phyloP scores from a whole-genome alignment of 2,329 filamentous ascomycete genomes.

The Mycocentrospora acerina region DNA sequence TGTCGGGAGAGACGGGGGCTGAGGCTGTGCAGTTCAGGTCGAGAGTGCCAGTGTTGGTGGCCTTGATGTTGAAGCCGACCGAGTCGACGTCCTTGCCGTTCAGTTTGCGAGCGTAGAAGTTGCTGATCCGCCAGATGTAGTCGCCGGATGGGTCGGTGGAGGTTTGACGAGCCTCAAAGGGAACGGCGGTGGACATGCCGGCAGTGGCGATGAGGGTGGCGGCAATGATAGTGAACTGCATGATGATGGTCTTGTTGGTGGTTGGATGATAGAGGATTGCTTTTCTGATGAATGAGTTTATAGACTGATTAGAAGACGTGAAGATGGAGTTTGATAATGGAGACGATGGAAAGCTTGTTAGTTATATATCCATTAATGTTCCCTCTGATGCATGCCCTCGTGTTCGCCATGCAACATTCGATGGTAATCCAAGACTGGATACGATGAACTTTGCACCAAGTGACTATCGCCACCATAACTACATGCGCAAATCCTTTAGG shows the following conservation, averaged over 20 bases:
- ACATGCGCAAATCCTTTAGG: too few species aligned
- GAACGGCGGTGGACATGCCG: constrained; percentile 12
- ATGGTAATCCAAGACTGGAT: constrained; percentile 1
- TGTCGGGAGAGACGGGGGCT: constrained; percentile 10
- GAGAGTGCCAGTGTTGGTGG: constrained; percentile 13
- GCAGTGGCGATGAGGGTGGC: constrained; percentile 14
- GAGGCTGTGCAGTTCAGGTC: constrained; percentile 13
- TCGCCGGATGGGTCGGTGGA: constrained; percentile 12
- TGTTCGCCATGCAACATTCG: too few species aligned
- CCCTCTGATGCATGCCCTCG: too few species aligned
- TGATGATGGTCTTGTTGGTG: constrained; percentile 11
- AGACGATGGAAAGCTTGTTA: background rate
- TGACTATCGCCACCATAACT: background rate
- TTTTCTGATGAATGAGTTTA: background rate
- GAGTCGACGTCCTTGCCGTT: constrained; percentile 17
- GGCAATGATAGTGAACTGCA: constrained; percentile 21
- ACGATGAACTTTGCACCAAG: constrained; percentile 5
- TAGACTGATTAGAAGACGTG: constrained; percentile 3
- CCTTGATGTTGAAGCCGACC: constrained; percentile 17
- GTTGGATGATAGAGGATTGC: constrained; percentile 1
- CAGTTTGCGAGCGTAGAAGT: constrained; percentile 21
- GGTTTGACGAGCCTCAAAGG: constrained; percentile 11
- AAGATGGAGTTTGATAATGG: constrained; percentile 5
- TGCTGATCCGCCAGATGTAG: constrained; percentile 22
- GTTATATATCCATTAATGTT: constrained; percentile 6